Evolutionary conservation across 106 monocot species (phyloP), one percentile per base, ranked within the genome.

Genomic region (Dioscorea dumetorum): DNA sequence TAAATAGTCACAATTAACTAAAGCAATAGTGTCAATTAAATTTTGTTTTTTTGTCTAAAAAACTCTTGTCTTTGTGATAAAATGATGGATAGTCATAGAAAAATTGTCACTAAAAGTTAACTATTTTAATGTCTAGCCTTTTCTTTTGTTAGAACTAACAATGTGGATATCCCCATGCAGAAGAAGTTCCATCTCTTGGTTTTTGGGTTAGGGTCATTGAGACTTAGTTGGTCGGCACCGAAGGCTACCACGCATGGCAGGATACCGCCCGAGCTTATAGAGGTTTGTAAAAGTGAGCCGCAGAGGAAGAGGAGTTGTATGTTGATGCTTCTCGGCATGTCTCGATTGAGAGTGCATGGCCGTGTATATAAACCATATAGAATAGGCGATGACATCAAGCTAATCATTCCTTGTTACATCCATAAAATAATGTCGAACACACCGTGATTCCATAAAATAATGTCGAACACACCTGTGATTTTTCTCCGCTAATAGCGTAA

Each of bases 211-310:
- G 22, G 41, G 15, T 57, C 50, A 34, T 58, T 24, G 24, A 66
- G 66, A 6, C 78, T 81, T 66, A 88, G 79, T 69, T 93, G 88
- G 78, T 93, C 92, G 9, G 89, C 93, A 17, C 94, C 94, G 65
- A 94, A 90, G 13, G 94, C 75, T 7, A 80, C 81, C 7, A 90
- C 82, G 63, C 90, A 90, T 8, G 94, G 90, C 20, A 84, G 86
- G 72, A 90, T 84, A 28, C 90, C 90, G 33, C 94, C 94, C 20
- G 94, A 72, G 28, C 94, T 90, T 34, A 94, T 23, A 14, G 89
- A 60, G 3, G 84, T 87, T 50, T 70, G 68, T 22, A 82, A 56
- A 63, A 94, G 86, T 4, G 94, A 90, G 18, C 22, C 58, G 70
- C 87, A 94, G 72, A 94, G 72, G 73, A 84, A 24, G 13, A 61